phyloP scores from a whole-genome alignment of 306 rosid genomes.

The Trichosanthes cucumerina region DNA sequence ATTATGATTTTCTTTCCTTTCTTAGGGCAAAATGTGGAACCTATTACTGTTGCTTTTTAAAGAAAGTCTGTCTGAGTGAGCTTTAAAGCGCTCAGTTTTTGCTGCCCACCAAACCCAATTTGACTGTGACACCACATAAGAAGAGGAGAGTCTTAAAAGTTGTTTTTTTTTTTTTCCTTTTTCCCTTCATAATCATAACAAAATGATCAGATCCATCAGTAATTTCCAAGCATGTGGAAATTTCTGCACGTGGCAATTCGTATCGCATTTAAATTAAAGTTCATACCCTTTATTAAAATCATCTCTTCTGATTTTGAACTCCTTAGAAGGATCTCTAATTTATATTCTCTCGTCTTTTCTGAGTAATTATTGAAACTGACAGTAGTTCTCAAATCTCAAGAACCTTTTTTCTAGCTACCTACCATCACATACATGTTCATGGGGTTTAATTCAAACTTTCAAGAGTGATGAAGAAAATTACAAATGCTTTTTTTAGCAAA shows the following conservation, averaged over 20 bases:
- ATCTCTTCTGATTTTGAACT: not conserved
- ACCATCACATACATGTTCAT: not conserved
- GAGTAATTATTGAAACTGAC: not conserved
- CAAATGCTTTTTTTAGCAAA: too few relatives aligned
- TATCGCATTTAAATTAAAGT: not conserved
- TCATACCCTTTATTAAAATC: not conserved
- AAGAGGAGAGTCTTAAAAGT: not conserved
- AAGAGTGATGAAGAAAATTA: too few relatives aligned
- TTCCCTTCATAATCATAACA: not conserved
- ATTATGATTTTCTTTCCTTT: not conserved
- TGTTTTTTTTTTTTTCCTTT: not conserved
- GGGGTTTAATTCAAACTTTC: not conserved
- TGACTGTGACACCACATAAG: not conserved
- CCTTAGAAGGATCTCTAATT: not conserved
- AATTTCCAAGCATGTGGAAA: not conserved
- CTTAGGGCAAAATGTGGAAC: not conserved
- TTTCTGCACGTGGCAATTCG: not conserved
- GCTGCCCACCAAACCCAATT: not conserved
- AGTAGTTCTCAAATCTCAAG: not conserved
- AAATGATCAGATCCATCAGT: not conserved
- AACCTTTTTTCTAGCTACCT: not conserved
- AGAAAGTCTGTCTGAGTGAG: not conserved
- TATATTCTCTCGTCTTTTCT: not conserved
- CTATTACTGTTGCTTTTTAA: not conserved
- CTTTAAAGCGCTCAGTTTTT: not conserved